Conservation (phyloP, 176 grass and related monocot genomes). For the Aegilops tauschii region DNA sequence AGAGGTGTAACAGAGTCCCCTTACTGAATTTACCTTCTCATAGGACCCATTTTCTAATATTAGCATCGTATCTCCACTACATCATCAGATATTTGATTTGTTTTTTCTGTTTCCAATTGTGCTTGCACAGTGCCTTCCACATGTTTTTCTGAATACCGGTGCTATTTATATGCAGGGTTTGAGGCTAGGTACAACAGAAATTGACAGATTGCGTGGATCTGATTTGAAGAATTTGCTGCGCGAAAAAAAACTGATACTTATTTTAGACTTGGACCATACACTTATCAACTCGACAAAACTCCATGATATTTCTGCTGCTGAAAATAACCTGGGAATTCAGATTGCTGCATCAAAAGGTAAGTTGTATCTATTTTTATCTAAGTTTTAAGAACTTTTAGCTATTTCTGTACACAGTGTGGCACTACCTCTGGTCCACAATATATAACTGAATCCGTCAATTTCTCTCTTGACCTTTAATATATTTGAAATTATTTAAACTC, state of each 20-base stretch:
- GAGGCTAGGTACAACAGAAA: slow-evolving; percentile 70
- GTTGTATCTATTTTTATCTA: background rate
- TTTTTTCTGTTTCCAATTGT: slow-evolving; percentile 12
- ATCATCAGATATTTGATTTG: background rate
- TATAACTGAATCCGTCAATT: background rate
- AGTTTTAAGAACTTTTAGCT: background rate
- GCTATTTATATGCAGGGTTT: slow-evolving; percentile 59
- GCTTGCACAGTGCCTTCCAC: background rate
- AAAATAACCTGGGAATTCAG: slow-evolving; percentile 69
- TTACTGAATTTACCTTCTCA: background rate
- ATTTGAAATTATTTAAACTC: slow-evolving; percentile 15
- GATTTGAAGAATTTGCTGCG: slow-evolving; percentile 77
- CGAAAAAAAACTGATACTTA: slow-evolving; percentile 68
- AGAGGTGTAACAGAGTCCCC: background rate
- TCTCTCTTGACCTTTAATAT: background rate
- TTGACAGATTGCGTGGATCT: slow-evolving; percentile 60
- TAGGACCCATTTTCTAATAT: background rate
- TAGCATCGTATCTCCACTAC: background rate
- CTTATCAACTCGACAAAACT: slow-evolving; percentile 76
- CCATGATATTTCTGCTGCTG: slow-evolving; percentile 58
- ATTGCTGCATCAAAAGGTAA: slow-evolving; percentile 66
- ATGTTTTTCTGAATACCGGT: background rate
- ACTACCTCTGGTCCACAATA: slow-evolving; percentile 5
- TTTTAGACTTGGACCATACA: slow-evolving; percentile 96
- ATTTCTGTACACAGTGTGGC: background rate